Evolutionary conservation across 345 rosid genomes (phyloP).

Genomic region (Bruguiera sexangula): DNA sequence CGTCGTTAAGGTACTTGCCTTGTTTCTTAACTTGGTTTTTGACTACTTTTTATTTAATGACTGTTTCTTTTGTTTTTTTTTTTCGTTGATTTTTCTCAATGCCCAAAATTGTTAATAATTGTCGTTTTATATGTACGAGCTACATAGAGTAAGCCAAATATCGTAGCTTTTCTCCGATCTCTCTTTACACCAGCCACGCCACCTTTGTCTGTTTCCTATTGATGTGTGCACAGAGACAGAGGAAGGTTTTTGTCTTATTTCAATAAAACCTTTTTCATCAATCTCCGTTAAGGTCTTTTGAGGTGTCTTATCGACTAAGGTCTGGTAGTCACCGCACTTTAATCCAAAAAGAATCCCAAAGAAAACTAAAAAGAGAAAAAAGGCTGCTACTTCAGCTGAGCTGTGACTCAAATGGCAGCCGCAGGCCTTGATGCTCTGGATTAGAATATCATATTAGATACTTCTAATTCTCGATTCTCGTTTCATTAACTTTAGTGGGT

Average conservation of each 20-base stretch:
- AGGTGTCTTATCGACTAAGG: constrained; percentile 23
- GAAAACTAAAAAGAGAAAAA: neutral
- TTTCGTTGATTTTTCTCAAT: no score
- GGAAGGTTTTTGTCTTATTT: constrained; percentile 30
- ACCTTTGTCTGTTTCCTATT: constrained; percentile 5
- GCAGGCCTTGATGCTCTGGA: neutral
- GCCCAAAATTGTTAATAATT: no score
- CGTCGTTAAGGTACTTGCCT: constrained; percentile 62
- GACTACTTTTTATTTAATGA: neutral
- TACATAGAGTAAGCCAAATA: no score
- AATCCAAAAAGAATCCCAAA: neutral
- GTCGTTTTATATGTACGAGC: no score
- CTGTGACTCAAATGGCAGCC: neutral
- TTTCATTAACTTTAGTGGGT: no score
- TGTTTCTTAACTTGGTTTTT: no score
- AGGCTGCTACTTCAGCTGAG: constrained; percentile 11
- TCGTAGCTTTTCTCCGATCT: neutral
- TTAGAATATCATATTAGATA: neutral
- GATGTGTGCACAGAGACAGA: constrained; percentile 6
- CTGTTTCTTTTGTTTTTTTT: neutral
- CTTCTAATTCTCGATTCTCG: no score
- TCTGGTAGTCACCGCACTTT: constrained; percentile 2
- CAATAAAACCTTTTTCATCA: constrained; percentile 26
- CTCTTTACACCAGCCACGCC: constrained; percentile 5
- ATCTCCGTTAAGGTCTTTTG: constrained; percentile 16